A percentile compares a stretch with the other conserved stretches of the same genome.
Conservation (phyloP, 768 basidiomycete species). For the Filobasidium floriforme region DNA sequence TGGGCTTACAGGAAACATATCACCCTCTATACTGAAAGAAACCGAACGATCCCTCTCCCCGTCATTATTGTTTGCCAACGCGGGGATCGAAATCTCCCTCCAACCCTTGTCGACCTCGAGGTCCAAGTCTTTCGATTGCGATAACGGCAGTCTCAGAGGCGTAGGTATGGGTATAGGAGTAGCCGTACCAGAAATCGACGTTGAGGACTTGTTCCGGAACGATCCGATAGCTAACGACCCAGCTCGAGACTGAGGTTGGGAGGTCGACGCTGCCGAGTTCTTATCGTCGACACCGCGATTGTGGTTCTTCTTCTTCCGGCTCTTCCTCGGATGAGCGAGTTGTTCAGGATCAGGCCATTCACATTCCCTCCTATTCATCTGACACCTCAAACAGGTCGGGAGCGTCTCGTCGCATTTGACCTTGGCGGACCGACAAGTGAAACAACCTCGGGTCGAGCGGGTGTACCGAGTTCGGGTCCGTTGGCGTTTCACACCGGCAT, state of each 20-base stretch:
- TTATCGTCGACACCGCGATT: no score
- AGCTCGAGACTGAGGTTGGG: no score
- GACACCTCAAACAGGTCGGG: constrained; percentile 3
- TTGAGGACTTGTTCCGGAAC: not conserved
- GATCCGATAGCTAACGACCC: not conserved
- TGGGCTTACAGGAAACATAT: not conserved
- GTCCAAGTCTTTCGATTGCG: not conserved
- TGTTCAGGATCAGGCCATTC: not conserved
- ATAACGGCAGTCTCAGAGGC: no score
- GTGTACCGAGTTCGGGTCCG: constrained; percentile 1
- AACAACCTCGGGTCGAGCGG: constrained; percentile 7
- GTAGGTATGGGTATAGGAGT: no score
- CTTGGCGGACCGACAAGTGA: constrained; percentile 2
- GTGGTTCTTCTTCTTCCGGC: not conserved
- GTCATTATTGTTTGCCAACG: not conserved
- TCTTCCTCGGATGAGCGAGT: constrained; percentile 2
- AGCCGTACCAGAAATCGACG: not conserved
- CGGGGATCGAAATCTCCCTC: not conserved
- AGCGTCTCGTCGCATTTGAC: constrained; percentile 16
- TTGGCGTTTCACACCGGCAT: not conserved
- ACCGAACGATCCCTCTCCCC: not conserved
- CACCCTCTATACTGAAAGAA: not conserved
- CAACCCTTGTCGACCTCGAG: not conserved
- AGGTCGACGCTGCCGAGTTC: no score
- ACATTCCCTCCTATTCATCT: not conserved